Conservation (phyloP, 306 rosid genomes). For the Cercis canadensis region DNA sequence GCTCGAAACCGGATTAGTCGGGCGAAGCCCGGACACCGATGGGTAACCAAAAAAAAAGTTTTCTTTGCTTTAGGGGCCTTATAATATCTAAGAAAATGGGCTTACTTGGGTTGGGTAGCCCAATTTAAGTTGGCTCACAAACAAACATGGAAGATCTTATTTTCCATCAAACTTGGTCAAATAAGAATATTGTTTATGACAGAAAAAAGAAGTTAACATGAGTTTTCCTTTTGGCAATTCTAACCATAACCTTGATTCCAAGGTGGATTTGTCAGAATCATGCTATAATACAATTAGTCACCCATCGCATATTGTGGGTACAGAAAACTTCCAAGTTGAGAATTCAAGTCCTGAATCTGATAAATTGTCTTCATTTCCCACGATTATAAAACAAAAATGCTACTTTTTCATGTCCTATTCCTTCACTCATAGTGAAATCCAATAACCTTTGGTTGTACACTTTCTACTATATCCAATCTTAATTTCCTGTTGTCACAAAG, state of each 20-base stretch:
- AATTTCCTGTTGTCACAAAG: not conserved
- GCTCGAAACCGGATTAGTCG: too few relatives aligned
- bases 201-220: too few relatives aligned
- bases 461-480: not conserved
- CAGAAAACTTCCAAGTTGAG: too few relatives aligned
- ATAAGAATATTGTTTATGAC: too few relatives aligned
- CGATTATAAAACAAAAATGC: not conserved
- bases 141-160: too few relatives aligned
- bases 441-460: not conserved
- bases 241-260: not conserved
- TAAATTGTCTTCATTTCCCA: conserved; percentile 9
- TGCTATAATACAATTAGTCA: not conserved
- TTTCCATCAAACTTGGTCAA: too few relatives aligned
- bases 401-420: not conserved
- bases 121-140: not conserved
- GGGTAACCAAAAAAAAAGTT: too few relatives aligned
- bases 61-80: too few relatives aligned
- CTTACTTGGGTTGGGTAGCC: too few relatives aligned
- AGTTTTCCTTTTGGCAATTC: too few relatives aligned
- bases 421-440: not conserved
- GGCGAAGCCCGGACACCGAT: too few relatives aligned
- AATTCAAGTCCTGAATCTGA: not conserved
- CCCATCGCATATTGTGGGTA: not conserved
- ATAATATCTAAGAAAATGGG: too few relatives aligned
- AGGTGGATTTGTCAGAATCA: not conserved